Conservation (phyloP, 768 basidiomycete genomes). For the Xerocomus spinulosus region DNA sequence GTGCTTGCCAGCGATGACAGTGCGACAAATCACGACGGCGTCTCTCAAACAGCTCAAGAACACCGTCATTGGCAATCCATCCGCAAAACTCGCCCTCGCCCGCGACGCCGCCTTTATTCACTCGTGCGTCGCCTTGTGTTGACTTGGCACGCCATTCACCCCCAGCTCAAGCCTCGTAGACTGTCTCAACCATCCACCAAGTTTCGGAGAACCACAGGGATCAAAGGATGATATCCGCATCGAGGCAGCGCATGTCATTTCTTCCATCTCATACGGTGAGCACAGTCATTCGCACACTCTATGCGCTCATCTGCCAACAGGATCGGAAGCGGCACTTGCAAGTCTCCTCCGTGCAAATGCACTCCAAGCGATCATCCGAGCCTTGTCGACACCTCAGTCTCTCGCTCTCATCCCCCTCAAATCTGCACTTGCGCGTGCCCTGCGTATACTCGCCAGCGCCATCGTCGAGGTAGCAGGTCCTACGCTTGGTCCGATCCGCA, state of each 20-base stretch:
- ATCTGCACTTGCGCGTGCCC: conserved; percentile 57
- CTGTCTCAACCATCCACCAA: conserved; percentile 45
- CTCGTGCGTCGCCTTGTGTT: conserved; percentile 37
- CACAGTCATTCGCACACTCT: neutral
- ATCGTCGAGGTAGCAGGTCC: conserved; percentile 69
- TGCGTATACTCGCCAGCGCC: conserved; percentile 55
- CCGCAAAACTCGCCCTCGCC: conserved; percentile 58
- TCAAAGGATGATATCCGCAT: conserved; percentile 52
- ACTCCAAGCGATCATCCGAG: conserved; percentile 55
- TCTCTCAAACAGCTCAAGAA: conserved; percentile 69
- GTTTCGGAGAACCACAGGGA: conserved; percentile 30
- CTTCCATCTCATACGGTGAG: conserved; percentile 67
- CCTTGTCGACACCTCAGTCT: conserved; percentile 43
- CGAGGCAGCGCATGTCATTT: conserved; percentile 71
- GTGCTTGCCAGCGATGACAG: no score
- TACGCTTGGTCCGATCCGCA: conserved; percentile 56
- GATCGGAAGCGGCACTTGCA: conserved; percentile 57
- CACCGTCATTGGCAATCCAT: conserved; percentile 73
- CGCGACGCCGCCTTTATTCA: conserved; percentile 53
- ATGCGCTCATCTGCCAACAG: conserved; percentile 27
- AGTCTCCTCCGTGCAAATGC: conserved; percentile 56
- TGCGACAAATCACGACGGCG: conserved; percentile 25
- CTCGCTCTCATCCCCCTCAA: conserved; percentile 39
- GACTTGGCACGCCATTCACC: neutral
- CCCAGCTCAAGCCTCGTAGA: conserved; percentile 52